Conservation (phyloP, 164 flowering plant genomes). For the Pachysandra terminalis region DNA sequence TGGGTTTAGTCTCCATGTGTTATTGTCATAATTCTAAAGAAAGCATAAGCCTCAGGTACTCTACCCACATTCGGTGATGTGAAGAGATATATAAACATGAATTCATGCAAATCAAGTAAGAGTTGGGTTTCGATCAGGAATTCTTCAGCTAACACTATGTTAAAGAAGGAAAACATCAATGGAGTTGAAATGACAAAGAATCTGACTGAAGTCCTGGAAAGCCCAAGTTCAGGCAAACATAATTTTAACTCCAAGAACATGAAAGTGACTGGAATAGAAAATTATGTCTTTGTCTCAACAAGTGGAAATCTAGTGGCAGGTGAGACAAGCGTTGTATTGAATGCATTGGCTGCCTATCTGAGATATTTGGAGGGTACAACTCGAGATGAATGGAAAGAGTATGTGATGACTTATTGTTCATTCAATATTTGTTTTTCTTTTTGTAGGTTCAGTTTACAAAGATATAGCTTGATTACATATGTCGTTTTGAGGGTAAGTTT, state of each 20-base stretch:
- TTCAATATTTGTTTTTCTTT: background rate
- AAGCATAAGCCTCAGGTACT: too few species aligned
- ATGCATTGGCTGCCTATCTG: slow-evolving; percentile 78
- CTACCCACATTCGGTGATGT: slow-evolving; percentile 56
- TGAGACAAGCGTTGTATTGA: slow-evolving; percentile 47
- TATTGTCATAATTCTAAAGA: background rate
- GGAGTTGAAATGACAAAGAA: slow-evolving; percentile 10
- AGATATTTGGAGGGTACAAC: slow-evolving; percentile 74
- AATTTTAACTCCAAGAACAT: slow-evolving; percentile 9
- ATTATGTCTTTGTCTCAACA: slow-evolving; percentile 43
- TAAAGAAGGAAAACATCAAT: slow-evolving; percentile 21
- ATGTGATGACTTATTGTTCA: slow-evolving; percentile 31
- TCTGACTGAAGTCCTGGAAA: slow-evolving; percentile 11
- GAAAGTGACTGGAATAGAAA: slow-evolving; percentile 23
- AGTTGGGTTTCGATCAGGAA: slow-evolving; percentile 40
- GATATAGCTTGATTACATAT: too few species aligned
- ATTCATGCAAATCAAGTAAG: slow-evolving; percentile 23
- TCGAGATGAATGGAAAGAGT: slow-evolving; percentile 86
- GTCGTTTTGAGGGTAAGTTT: too few species aligned
- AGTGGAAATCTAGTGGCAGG: slow-evolving; percentile 55
- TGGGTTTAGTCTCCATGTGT: background rate
- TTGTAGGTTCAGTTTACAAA: background rate
- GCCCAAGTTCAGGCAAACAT: slow-evolving; percentile 16
- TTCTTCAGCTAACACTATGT: slow-evolving; percentile 35
- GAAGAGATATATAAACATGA: slow-evolving; percentile 39